Evolutionary conservation across 176 grass and related monocot genomes (phyloP).

Genomic region (Paspalum vaginatum): DNA sequence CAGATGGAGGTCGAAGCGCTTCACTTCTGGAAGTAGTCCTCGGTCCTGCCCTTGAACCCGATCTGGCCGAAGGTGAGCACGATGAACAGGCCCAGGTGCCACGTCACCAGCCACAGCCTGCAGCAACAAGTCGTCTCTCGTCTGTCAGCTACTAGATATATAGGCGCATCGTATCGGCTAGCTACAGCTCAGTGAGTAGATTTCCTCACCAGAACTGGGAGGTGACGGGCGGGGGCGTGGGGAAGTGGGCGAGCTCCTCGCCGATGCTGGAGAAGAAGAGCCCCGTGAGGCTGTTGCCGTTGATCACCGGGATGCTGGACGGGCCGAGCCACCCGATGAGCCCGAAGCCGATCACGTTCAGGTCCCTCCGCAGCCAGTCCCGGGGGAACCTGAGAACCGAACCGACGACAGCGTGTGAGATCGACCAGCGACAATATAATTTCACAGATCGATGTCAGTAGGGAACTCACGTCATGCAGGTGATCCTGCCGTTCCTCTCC

Average conservation of each 20-base stretch:
- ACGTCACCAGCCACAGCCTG: constrained; percentile 92
- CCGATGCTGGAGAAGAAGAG: constrained; percentile 97
- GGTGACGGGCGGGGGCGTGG: constrained; percentile 65
- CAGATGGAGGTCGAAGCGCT: neutral
- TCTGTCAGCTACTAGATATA: too few relatives aligned
- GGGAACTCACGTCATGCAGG: constrained; percentile 58
- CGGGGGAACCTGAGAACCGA: constrained; percentile 58
- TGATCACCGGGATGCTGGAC: constrained; percentile 84
- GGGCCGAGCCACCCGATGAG: constrained; percentile 92
- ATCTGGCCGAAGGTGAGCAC: constrained; percentile 94
- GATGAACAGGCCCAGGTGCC: constrained; percentile 91
- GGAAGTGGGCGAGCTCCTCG: constrained; percentile 90
- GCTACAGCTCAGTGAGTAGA: too few relatives aligned
- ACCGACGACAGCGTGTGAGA: too few relatives aligned
- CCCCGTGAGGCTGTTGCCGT: constrained; percentile 88
- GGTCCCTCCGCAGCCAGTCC: constrained; percentile 89
- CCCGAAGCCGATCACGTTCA: constrained; percentile 93
- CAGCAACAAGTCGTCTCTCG: neutral
- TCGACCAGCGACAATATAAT: too few relatives aligned
- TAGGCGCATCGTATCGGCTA: too few relatives aligned
- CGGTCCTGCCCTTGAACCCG: constrained; percentile 97
- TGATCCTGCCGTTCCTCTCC: constrained; percentile 68
- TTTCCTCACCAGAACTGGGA: constrained; percentile 82
- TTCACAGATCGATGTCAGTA: too few relatives aligned
- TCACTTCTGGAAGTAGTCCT: constrained; percentile 78